Percentiles rank a stretch among this genome's conserved stretches.
These are phyloP conservation scores for Euphorbia pulcherrima DNA, from an alignment of 345 rosid genomes.

Conservation along the genomic window DNA sequence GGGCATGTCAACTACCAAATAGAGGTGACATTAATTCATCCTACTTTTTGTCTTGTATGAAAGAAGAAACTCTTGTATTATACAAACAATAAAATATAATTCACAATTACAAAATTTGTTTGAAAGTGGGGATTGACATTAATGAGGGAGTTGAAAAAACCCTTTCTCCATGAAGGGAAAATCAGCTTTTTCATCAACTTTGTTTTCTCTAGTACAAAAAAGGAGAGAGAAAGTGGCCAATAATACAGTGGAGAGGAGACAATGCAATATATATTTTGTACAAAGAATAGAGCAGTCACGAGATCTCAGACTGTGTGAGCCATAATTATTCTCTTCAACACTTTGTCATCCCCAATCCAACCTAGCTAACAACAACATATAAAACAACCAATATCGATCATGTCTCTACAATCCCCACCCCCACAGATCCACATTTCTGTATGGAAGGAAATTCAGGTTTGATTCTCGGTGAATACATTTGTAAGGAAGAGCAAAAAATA, in stretches of 20 bases:
- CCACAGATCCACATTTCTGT: too few relatives aligned
- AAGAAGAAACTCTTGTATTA: too few relatives aligned
- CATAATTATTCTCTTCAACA: slow-evolving; percentile 24
- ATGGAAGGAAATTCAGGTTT: too few relatives aligned
- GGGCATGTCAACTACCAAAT: too few relatives aligned
- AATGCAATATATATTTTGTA: slow-evolving; percentile 8
- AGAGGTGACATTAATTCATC: not conserved
- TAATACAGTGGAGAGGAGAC: slow-evolving; percentile 30
- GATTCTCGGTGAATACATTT: too few relatives aligned
- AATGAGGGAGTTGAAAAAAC: slow-evolving; percentile 12
- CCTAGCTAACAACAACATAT: slow-evolving; percentile 39
- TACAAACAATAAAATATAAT: too few relatives aligned
- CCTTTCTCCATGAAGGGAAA: not conserved
- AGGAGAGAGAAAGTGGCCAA: slow-evolving; percentile 22
- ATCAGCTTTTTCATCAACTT: slow-evolving; percentile 8
- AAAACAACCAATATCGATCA: slow-evolving; percentile 44
- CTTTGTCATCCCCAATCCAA: slow-evolving; percentile 12
- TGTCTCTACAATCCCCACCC: too few relatives aligned
- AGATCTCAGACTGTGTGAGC: slow-evolving; percentile 35
- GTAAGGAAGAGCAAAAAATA: too few relatives aligned
- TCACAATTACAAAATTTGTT: too few relatives aligned
- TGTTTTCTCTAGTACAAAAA: slow-evolving; percentile 7
- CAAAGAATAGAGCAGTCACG: slow-evolving; percentile 38
- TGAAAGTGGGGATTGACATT: not conserved
- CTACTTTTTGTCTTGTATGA: not conserved